Evolutionary conservation across 2,329 filamentous ascomycete genomes (phyloP).

Genomic region (Verticillium nonalfalfae): DNA sequence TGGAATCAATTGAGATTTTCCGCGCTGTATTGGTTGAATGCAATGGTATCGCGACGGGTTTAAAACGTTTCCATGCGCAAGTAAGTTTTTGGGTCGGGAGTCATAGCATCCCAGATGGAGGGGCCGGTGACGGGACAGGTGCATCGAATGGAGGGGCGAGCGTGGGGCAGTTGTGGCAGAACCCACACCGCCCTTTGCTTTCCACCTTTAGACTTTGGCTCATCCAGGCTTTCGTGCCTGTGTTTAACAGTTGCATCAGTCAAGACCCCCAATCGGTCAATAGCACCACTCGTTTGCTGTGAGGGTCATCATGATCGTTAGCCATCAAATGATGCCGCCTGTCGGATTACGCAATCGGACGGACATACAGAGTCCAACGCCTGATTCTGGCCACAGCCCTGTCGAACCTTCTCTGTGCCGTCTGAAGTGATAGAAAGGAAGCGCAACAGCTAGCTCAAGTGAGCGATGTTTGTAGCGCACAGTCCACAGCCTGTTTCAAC

Average conservation of each 20-base stretch:
- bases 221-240: not conserved
- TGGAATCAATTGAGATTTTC: not conserved
- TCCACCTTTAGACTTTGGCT: not conserved
- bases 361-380: too few species aligned
- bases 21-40: not conserved
- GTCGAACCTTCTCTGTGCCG: too few species aligned
- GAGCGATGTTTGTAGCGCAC: not conserved
- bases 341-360: too few species aligned
- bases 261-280: too few species aligned
- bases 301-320: too few species aligned
- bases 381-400: too few species aligned
- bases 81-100: not conserved
- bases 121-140: not conserved
- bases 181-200: not conserved
- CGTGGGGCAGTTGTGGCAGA: not conserved
- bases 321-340: too few species aligned
- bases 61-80: not conserved
- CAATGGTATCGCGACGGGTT: not conserved
- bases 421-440: too few species aligned
- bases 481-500: not conserved
- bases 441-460: not conserved
- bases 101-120: not conserved
- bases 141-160: not conserved
- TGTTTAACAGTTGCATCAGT: too few species aligned
- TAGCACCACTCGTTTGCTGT: too few species aligned